Base-by-base conservation (phyloP, 768 basidiomycete genomes). In the Wakefieldia striispora region DNA sequence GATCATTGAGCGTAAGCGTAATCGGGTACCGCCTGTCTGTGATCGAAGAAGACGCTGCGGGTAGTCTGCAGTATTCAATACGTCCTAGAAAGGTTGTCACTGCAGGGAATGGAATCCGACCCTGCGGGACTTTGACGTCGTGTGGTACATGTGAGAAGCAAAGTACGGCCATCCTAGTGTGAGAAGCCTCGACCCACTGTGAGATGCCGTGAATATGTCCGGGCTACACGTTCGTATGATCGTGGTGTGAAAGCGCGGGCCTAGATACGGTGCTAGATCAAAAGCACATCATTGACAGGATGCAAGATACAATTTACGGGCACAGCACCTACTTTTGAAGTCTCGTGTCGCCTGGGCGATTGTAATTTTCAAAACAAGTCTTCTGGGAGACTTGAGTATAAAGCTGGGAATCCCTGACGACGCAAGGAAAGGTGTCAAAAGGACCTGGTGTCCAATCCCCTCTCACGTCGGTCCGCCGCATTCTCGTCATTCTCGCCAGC, bases 321-420 rank as follows among this genome's bases (percentile, higher is more conserved):
- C 52, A 50, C 56, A 41, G 41, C 40, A 49, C 53, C 50, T 54
- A 49, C 56, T 20, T 26, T 19, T 29, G 16, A 23, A 47, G 40
- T 53, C 42, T 46, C 41, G 40, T 49, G 66, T 68, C 55, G 54
- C 54, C 63, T 55, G 63, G 64, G 51, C 56, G 65, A 67, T 38
- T 43, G 47, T 45, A 50, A 33, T 14, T 33, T 55, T 55, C 36
- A 37, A 35, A 47, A 38, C 56, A 55, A 49, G 47, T 44, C 55
- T 35, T 27, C 40, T 36, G 33, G 40, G 29, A 41, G 35, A 27
- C 36, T 43, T 31, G 33, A 51, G 50, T 67, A 65, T 65, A 65
- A 65, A 67, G 43, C 17, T 23, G 47, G 17, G 42, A 47, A 37
- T 10, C 13, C 16, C 49, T 41, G 35, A 29, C 21, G 31, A 24